Evolutionary conservation across 352 stramenopile species (phyloP).

Genomic region (Thalassiosira mediterranea): DNA sequence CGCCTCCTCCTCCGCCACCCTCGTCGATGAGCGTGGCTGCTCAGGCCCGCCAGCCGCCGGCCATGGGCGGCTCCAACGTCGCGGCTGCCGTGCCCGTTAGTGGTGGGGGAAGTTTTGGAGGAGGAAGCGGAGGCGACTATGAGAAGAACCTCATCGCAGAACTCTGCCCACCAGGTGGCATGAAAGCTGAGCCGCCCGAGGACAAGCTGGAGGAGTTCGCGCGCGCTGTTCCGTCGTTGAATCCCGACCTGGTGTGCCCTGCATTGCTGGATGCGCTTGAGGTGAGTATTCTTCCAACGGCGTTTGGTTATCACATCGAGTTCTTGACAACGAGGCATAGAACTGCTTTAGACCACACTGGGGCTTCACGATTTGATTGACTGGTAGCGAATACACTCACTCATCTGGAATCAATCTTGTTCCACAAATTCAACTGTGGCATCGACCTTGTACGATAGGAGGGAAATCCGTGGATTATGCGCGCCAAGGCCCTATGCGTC

Average conservation of each 20-base stretch:
- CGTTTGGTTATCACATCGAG: too few species aligned
- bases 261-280: slow-evolving; percentile 92
- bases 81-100: slow-evolving; percentile 11
- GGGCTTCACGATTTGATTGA: too few species aligned
- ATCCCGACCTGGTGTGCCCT: slow-evolving; percentile 92
- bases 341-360: too few species aligned
- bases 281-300: too few species aligned
- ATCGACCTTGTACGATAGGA: too few species aligned
- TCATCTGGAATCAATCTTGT: too few species aligned
- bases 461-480: slow-evolving; percentile 86
- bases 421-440: too few species aligned
- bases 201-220: slow-evolving; percentile 93
- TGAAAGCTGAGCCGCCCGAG: slow-evolving; percentile 92
- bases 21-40: slow-evolving; percentile 21
- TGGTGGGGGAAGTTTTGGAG: slow-evolving; percentile 21
- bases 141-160: slow-evolving; percentile 92
- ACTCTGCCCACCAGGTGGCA: slow-evolving; percentile 91
- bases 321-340: too few species aligned
- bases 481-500: slow-evolving; percentile 92
- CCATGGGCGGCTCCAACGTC: slow-evolving; percentile 44
- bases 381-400: too few species aligned
- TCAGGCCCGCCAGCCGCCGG: slow-evolving; percentile 43
- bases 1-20: slow-evolving; percentile 14
- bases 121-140: slow-evolving; percentile 81
- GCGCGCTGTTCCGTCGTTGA: slow-evolving; percentile 89